Evolutionary conservation across 2,329 filamentous ascomycete genomes (phyloP).

Genomic region (Gliomastix tumulicola): DNA sequence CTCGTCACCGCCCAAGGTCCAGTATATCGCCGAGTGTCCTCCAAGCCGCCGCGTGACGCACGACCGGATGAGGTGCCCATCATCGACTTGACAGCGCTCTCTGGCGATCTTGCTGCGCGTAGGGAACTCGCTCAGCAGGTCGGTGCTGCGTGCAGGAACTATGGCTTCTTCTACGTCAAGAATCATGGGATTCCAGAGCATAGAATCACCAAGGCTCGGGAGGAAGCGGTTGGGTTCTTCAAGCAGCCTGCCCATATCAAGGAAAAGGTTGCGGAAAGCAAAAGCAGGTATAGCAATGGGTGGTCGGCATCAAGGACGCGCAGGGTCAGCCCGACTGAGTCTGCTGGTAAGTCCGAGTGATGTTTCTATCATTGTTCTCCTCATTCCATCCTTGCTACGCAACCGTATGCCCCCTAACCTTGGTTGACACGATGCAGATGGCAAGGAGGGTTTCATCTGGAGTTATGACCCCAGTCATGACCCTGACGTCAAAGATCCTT

Average conservation of each 20-base stretch:
- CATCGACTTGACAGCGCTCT: constrained; percentile 37
- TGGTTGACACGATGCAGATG: too few species aligned
- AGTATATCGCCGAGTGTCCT: constrained; percentile 25
- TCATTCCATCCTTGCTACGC: too few species aligned
- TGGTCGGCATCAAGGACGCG: too few species aligned
- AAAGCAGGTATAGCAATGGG: too few species aligned
- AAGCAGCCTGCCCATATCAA: constrained; percentile 18
- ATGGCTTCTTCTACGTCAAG: constrained; percentile 48
- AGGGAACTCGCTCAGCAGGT: constrained; percentile 30
- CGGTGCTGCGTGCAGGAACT: constrained; percentile 37
- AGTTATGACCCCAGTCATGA: constrained; percentile 46
- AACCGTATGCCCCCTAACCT: too few species aligned
- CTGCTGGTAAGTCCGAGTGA: too few species aligned
- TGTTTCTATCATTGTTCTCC: too few species aligned
- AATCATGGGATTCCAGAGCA: constrained; percentile 37
- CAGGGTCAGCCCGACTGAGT: too few species aligned
- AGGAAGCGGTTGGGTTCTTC: constrained; percentile 15
- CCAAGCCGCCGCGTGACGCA: constrained; percentile 26
- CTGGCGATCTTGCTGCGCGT: constrained; percentile 24
- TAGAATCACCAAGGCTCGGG: constrained; percentile 14
- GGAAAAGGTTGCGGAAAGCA: too few species aligned
- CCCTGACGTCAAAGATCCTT: constrained; percentile 28
- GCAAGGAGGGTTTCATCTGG: constrained; percentile 39
- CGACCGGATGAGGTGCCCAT: constrained; percentile 40
- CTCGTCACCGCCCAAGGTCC: background rate